Evolutionary conservation across 768 basidiomycete genomes (phyloP), one percentile per base, ranked within the genome.

Genomic region (Tephrocybe sp.): DNA sequence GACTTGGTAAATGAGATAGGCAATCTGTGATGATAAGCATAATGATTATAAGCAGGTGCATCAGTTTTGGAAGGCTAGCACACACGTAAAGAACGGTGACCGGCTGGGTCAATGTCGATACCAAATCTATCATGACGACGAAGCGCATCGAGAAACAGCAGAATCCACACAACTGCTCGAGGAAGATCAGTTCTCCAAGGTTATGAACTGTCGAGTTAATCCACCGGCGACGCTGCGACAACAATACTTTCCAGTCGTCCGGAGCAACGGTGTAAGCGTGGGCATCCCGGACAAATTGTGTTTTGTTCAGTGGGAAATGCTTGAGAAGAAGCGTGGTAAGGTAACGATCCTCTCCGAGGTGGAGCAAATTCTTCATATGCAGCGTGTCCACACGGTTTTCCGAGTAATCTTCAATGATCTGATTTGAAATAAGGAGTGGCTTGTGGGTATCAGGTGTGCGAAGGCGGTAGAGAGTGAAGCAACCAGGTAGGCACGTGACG

Each of bases 121-220:
- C 64, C 45, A 98, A 71, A 71, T 98, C 97, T 59, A 99, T 88
- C 82, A 99, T 91, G 60, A 98, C 95, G 30, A 98, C 75, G 65
- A 98, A 98, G 11, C 95, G 84, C 97, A 99, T 98, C 0, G 93
- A 97, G 79, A 98, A 98, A 74, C 92, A 95, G 64, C 95, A 98
- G 82, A 98, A 97, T 55, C 92, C 92, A 61, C 93, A 94, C 19
- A 94, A 82, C 51, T 89, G 83, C 47, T 94, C 91, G 61, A 97
- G 69, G 74, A 94, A 93, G 47, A 97, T 74, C 36, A 99, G 75
- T 62, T 98, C 95, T 43, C 86, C 91, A 47, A 99, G 71, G 69
- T 99, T 99, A 73, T 99, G 95, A 10, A 99, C 84, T 0, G 95
- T 99, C 15, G 95, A 98, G 74, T 99, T 99, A 70, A 99, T 99